Percentiles rank a stretch among this genome's conserved stretches.
Evolutionary conservation across 1,284 basidiomycete species (phyloP).

Genomic region (Pseudozyma thailandica): DNA sequence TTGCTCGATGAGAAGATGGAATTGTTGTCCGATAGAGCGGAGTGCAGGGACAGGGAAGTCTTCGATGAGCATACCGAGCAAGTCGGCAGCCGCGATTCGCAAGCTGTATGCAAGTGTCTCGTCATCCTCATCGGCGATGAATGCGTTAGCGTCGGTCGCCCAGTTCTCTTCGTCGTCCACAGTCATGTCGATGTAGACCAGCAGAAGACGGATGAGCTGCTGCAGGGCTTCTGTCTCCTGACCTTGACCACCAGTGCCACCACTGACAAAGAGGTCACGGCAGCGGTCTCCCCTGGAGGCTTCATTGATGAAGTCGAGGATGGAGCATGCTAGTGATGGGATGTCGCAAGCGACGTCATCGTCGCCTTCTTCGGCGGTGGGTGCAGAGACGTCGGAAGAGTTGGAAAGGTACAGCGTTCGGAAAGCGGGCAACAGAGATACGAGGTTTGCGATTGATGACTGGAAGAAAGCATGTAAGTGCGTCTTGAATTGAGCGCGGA

Average conservation of each 20-base stretch:
- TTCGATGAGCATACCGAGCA: conserved; percentile 82
- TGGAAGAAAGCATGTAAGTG: conserved; percentile 33
- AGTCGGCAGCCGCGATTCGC: conserved; percentile 83
- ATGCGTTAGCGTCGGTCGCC: conserved; percentile 86
- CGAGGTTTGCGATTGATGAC: conserved; percentile 40
- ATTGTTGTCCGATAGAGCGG: conserved; percentile 68
- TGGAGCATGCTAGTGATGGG: conserved; percentile 78
- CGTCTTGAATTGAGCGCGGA: conserved; percentile 55
- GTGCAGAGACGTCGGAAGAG: conserved; percentile 71
- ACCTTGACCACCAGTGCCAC: conserved; percentile 60
- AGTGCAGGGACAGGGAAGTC: conserved; percentile 75
- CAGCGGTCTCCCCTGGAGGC: conserved; percentile 75
- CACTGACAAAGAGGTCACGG: conserved; percentile 74
- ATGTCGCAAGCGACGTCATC: conserved; percentile 75
- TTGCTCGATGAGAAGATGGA: conserved; percentile 71
- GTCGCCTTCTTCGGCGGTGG: conserved; percentile 77
- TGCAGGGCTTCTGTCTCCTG: conserved; percentile 71
- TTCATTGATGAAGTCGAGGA: conserved; percentile 82
- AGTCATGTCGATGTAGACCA: conserved; percentile 86
- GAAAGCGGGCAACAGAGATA: conserved; percentile 48
- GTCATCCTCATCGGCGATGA: conserved; percentile 94
- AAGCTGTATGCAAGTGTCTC: conserved; percentile 84
- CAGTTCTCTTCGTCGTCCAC: conserved; percentile 92
- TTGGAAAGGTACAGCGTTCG: conserved; percentile 65
- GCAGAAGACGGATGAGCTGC: conserved; percentile 74